Evolutionary conservation across 2,329 filamentous ascomycete species (phyloP).

Genomic region (Epichloe baconii): DNA sequence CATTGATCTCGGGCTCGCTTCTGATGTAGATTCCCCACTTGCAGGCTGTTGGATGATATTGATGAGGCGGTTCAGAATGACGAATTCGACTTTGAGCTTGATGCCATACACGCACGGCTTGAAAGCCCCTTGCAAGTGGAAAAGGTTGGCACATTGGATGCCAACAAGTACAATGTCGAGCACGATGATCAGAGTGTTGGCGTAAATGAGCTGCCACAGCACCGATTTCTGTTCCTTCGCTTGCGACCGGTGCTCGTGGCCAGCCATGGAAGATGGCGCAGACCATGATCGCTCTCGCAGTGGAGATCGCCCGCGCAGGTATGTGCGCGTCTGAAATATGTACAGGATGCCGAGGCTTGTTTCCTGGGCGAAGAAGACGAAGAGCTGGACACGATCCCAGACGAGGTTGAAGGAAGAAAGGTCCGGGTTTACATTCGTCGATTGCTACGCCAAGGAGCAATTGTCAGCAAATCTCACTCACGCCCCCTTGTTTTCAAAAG

Average conservation of each 20-base stretch:
- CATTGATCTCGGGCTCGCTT: not conserved
- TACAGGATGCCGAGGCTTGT: constrained; percentile 37
- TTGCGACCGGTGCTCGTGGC: not conserved
- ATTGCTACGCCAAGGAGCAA: constrained; percentile 11
- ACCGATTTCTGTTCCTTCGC: constrained; percentile 11
- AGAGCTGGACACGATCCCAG: constrained; percentile 39
- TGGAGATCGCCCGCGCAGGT: constrained; percentile 5
- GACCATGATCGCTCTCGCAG: constrained; percentile 19
- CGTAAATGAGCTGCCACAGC: constrained; percentile 27
- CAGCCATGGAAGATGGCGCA: constrained; percentile 29
- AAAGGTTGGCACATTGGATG: constrained; percentile 24
- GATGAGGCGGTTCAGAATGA: constrained; percentile 26
- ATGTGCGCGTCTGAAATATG: constrained; percentile 19
- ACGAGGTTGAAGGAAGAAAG: constrained; percentile 20
- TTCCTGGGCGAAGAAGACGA: constrained; percentile 39
- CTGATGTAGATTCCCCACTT: not conserved
- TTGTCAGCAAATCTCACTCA: not conserved
- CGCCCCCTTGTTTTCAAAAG: not conserved
- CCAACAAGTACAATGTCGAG: constrained; percentile 30
- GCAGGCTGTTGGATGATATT: constrained; percentile 11
- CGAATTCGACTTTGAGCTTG: constrained; percentile 28
- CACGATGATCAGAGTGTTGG: constrained; percentile 32
- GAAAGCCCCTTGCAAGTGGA: constrained; percentile 23
- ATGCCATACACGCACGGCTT: constrained; percentile 25
- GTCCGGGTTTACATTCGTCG: constrained; percentile 12